A percentile compares a stretch with the other conserved stretches of the same genome.
These are phyloP conservation scores for Seiridium cupressi DNA, from an alignment of 2,329 filamentous ascomycete species.

Conservation along the genomic window DNA sequence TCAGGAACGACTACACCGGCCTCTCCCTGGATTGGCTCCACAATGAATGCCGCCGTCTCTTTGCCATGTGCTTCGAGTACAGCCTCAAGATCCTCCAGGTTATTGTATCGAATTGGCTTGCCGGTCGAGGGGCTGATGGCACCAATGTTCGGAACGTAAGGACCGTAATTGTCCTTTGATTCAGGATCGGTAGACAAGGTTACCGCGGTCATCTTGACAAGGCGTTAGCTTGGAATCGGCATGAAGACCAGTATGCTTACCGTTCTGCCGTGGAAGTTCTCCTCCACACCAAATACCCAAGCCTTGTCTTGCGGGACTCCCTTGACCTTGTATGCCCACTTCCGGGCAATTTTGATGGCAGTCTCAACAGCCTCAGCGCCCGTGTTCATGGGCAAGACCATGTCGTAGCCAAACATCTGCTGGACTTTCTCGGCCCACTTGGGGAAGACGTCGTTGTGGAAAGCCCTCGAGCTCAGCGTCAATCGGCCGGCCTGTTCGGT, in stretches of 20 bases:
- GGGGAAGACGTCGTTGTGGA: conserved; percentile 98
- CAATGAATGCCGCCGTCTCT: conserved; percentile 87
- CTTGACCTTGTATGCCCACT: conserved; percentile 98
- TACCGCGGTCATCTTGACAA: conserved; percentile 78
- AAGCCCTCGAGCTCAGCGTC: conserved; percentile 90
- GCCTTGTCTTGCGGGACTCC: conserved; percentile 82
- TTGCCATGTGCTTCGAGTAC: conserved; percentile 78
- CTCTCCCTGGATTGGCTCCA: conserved; percentile 97
- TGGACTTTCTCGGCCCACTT: conserved; percentile 92
- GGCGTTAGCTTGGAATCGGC: neutral
- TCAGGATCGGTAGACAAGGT: conserved; percentile 95
- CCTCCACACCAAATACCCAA: conserved; percentile 76
- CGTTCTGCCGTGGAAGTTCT: conserved; percentile 97
- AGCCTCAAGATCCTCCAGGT: conserved; percentile 74
- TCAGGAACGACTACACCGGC: conserved; percentile 95
- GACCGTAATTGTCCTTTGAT: conserved; percentile 94
- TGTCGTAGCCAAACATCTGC: conserved; percentile 88
- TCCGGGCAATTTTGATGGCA: conserved; percentile 90
- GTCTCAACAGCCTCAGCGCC: conserved; percentile 96
- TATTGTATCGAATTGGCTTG: conserved; percentile 81
- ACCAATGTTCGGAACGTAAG: conserved; percentile 87
- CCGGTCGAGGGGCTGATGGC: conserved; percentile 73
- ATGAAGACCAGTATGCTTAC: conserved; percentile 48
- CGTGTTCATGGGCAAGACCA: conserved; percentile 98
- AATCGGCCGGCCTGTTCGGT: conserved; percentile 85